A percentile compares a stretch with the other conserved stretches of the same genome.
Conservation (phyloP, 192 early-diverging fungal species). For the Pilaira anomala region DNA sequence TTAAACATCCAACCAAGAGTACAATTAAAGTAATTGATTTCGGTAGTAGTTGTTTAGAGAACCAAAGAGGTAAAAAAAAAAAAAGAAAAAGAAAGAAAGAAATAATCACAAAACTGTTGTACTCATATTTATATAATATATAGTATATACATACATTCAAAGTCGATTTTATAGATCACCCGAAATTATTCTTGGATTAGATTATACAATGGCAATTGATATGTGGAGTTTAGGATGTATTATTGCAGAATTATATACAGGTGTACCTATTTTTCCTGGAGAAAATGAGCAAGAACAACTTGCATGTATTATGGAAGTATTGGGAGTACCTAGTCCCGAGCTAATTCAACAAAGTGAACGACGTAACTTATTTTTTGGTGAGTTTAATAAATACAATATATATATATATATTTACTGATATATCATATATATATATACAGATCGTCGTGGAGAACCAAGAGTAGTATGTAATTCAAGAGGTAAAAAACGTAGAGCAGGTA, state of each 20-base stretch:
- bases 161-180: conserved; percentile 95
- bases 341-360: conserved; percentile 77
- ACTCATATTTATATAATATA: background rate
- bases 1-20: conserved; percentile 68
- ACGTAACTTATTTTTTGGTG: conserved; percentile 86
- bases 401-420: conserved; percentile 13
- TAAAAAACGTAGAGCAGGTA: conserved; percentile 75
- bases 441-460: conserved; percentile 54
- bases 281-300: conserved; percentile 98
- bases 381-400: conserved; percentile 32
- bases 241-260: conserved; percentile 84
- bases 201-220: conserved; percentile 91
- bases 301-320: conserved; percentile 91
- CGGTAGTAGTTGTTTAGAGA: conserved; percentile 90
- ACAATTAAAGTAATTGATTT: conserved; percentile 98
- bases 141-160: conserved; percentile 97
- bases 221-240: conserved; percentile 98
- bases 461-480: conserved; percentile 82
- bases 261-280: conserved; percentile 91
- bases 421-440: conserved; percentile 21
- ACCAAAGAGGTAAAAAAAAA: conserved; percentile 51
- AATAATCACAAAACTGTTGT: no score
- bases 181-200: conserved; percentile 83
- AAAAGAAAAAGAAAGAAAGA: no score
- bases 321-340: conserved; percentile 71